Evolutionary conservation across 352 stramenopile species (phyloP).

Genomic region (Phytophthora multivora): DNA sequence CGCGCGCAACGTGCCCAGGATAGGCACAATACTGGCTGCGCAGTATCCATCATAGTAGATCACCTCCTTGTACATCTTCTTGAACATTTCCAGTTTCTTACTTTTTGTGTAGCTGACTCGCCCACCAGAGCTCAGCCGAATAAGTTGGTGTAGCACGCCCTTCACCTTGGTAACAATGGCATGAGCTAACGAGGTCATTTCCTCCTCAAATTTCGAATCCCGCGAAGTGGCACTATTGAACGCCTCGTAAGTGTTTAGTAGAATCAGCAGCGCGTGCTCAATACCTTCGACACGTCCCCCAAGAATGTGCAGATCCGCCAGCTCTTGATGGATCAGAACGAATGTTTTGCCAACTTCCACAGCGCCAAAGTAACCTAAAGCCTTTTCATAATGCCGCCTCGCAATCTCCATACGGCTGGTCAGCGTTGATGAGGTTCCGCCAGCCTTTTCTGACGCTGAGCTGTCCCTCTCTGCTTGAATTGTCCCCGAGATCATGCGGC

Average conservation of each 20-base stretch:
- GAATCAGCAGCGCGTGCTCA: slow-evolving; percentile 75
- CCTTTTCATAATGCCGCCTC: slow-evolving; percentile 84
- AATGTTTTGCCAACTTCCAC: slow-evolving; percentile 78
- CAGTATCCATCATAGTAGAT: slow-evolving; percentile 73
- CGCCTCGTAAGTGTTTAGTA: slow-evolving; percentile 80
- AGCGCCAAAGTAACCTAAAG: slow-evolving; percentile 76
- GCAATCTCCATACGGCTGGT: slow-evolving; percentile 83
- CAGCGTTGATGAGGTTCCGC: slow-evolving; percentile 31
- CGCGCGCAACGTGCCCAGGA: slow-evolving; percentile 57
- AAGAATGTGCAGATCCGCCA: slow-evolving; percentile 78
- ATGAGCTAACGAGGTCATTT: slow-evolving; percentile 45
- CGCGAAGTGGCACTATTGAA: slow-evolving; percentile 36
- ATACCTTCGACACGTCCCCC: slow-evolving; percentile 70
- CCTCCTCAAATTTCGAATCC: slow-evolving; percentile 21
- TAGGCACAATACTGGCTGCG: slow-evolving; percentile 45
- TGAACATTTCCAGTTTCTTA: slow-evolving; percentile 74
- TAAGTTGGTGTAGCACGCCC: slow-evolving; percentile 63
- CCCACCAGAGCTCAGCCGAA: slow-evolving; percentile 42
- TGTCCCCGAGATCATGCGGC: slow-evolving; percentile 58
- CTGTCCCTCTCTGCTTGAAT: slow-evolving; percentile 26
- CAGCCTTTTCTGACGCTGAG: slow-evolving; percentile 5
- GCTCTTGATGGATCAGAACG: slow-evolving; percentile 82
- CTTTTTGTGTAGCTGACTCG: slow-evolving; percentile 25
- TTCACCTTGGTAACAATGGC: slow-evolving; percentile 67
- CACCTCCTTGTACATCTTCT: slow-evolving; percentile 87